Evolutionary conservation across 1,139 yeast genomes (phyloP).

Genomic region (Saccharomycopsis crataegensis): DNA sequence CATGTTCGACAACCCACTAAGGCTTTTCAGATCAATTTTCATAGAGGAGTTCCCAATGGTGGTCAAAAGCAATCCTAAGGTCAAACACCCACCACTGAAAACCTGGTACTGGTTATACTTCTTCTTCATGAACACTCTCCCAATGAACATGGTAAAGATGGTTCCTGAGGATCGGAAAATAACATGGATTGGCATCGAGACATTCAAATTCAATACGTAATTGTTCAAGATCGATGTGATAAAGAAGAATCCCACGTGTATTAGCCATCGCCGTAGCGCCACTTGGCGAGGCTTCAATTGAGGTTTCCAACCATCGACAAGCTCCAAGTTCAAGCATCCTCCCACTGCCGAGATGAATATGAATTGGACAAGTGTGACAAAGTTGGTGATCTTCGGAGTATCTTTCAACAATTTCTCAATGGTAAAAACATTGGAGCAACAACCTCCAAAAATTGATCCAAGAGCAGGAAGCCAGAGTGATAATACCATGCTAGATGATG

Average conservation of each 20-base stretch:
- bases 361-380: conserved; percentile 58
- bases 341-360: conserved; percentile 44
- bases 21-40: too few relatives aligned
- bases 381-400: conserved; percentile 37
- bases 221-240: conserved; percentile 50
- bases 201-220: conserved; percentile 46
- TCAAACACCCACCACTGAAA: conserved; percentile 42
- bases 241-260: conserved; percentile 46
- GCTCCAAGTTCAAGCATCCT: conserved; percentile 31
- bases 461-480: neutral
- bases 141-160: conserved; percentile 53
- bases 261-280: conserved; percentile 42
- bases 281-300: conserved; percentile 32
- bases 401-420: conserved; percentile 45
- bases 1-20: too few relatives aligned
- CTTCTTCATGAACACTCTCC: conserved; percentile 40
- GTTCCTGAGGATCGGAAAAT: conserved; percentile 62
- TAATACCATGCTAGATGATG: neutral
- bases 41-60: conserved; percentile 27
- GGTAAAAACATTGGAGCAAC: conserved; percentile 62
- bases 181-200: conserved; percentile 63
- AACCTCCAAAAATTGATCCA: conserved; percentile 55
- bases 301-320: conserved; percentile 18
- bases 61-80: conserved; percentile 51
- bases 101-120: conserved; percentile 41